phyloP scores from a whole-genome alignment of 306 rosid species.

The Prunus campanulata region DNA sequence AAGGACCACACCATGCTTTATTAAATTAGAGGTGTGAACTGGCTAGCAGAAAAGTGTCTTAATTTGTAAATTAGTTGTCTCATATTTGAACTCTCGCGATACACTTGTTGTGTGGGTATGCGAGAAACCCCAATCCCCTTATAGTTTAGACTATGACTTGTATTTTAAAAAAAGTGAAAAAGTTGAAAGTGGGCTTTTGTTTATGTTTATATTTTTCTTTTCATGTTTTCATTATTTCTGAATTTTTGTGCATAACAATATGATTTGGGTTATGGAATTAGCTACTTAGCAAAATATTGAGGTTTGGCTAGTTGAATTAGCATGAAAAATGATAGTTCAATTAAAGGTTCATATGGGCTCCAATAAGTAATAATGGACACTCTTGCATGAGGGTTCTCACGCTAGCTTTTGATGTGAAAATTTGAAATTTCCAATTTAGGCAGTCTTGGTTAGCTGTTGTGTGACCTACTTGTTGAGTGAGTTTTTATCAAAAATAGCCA shows the following conservation, averaged over 20 bases:
- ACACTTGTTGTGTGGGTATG: accelerated
- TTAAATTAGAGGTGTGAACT: background rate
- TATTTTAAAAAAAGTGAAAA: accelerated
- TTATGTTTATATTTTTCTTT: no score
- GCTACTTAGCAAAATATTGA: background rate
- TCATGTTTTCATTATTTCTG: no score
- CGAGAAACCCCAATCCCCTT: accelerated
- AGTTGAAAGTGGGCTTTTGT: no score
- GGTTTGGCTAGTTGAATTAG: background rate
- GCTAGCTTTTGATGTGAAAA: background rate
- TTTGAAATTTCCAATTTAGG: background rate
- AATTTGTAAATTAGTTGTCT: accelerated
- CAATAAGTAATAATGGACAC: background rate
- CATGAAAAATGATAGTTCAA: background rate
- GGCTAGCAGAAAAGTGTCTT: no score
- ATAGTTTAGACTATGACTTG: accelerated
- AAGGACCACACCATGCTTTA: background rate
- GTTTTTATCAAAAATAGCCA: no score
- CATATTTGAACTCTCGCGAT: accelerated
- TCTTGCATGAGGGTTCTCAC: background rate
- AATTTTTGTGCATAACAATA: no score
- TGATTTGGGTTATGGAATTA: no score
- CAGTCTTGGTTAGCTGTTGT: background rate
- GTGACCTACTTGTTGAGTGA: background rate
- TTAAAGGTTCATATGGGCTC: background rate